Conservation (phyloP, 805 yeast genomes). For the Wickerhamomyces bovis region DNA sequence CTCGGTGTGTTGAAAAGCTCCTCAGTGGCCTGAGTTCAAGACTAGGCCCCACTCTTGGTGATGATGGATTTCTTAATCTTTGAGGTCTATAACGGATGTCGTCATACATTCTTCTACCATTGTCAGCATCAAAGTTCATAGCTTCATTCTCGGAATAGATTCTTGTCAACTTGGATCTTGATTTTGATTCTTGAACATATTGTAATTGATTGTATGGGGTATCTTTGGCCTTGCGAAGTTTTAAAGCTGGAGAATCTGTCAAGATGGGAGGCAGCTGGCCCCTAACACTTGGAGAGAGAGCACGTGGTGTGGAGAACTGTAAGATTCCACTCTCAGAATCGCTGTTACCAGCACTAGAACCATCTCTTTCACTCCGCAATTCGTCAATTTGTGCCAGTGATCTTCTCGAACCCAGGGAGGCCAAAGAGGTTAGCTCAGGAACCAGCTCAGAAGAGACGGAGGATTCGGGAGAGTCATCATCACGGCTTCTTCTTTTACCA, state of each 20-base stretch:
- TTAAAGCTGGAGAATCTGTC: constrained; percentile 8
- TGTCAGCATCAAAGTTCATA: constrained; percentile 47
- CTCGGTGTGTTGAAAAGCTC: constrained; percentile 10
- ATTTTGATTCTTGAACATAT: constrained; percentile 17
- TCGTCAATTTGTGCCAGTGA: neutral
- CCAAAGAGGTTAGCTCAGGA: neutral
- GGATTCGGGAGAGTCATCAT: neutral
- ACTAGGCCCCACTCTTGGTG: constrained; percentile 2
- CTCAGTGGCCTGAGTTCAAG: constrained; percentile 7
- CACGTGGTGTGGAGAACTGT: neutral
- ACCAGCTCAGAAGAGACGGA: neutral
- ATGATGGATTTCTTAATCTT: constrained; percentile 6
- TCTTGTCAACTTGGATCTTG: constrained; percentile 34
- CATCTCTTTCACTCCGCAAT: neutral
- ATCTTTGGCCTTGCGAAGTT: constrained; percentile 15
- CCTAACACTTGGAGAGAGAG: neutral
- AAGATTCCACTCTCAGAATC: neutral
- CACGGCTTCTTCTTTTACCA: neutral
- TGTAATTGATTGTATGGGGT: constrained; percentile 18
- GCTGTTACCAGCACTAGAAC: neutral
- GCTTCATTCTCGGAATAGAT: constrained; percentile 64
- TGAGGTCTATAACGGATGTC: constrained; percentile 46
- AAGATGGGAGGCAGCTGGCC: constrained; percentile 4
- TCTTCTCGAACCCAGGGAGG: neutral
- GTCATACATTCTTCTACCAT: constrained; percentile 49